phyloP scores from a whole-genome alignment of 768 basidiomycete species.

The Scleroderma bovista region DNA sequence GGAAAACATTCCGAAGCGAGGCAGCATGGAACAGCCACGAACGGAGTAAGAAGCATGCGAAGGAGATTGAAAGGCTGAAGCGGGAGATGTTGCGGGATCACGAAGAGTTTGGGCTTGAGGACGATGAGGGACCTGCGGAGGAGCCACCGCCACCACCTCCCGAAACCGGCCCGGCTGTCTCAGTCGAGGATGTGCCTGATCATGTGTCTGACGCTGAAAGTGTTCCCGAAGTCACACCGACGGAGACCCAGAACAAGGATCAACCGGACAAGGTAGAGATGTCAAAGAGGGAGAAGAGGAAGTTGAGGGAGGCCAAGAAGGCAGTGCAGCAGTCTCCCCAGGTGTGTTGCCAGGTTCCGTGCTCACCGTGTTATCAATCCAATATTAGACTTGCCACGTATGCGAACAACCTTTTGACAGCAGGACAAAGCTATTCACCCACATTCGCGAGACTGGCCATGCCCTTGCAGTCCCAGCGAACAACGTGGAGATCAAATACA shows the following conservation, averaged over 20 bases:
- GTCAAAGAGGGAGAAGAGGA: conserved; percentile 80
- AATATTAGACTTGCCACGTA: conserved; percentile 52
- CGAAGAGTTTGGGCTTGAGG: conserved; percentile 48
- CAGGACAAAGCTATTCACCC: conserved; percentile 69
- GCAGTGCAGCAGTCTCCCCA: conserved; percentile 15
- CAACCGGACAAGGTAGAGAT: conserved; percentile 23
- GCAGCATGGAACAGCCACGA: conserved; percentile 97
- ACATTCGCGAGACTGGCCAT: conserved; percentile 68
- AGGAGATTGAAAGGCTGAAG: conserved; percentile 75
- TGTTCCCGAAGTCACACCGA: conserved; percentile 4
- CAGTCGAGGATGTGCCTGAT: background rate
- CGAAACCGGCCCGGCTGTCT: background rate
- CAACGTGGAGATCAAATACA: conserved; percentile 19
- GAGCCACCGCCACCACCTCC: conserved; percentile 14
- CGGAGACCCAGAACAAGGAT: conserved; percentile 7
- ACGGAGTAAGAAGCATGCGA: conserved; percentile 88
- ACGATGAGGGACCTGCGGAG: conserved; percentile 20
- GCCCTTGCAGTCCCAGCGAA: conserved; percentile 41
- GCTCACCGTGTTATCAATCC: conserved; percentile 7
- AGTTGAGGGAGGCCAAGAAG: conserved; percentile 73
- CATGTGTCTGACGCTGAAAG: conserved; percentile 6
- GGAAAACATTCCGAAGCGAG: conserved; percentile 84
- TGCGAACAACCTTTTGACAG: conserved; percentile 60
- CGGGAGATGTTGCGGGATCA: conserved; percentile 75
- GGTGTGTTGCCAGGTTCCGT: conserved; percentile 6